Base-by-base conservation (phyloP, 345 rosid species). In the Boechera divaricarpa region DNA sequence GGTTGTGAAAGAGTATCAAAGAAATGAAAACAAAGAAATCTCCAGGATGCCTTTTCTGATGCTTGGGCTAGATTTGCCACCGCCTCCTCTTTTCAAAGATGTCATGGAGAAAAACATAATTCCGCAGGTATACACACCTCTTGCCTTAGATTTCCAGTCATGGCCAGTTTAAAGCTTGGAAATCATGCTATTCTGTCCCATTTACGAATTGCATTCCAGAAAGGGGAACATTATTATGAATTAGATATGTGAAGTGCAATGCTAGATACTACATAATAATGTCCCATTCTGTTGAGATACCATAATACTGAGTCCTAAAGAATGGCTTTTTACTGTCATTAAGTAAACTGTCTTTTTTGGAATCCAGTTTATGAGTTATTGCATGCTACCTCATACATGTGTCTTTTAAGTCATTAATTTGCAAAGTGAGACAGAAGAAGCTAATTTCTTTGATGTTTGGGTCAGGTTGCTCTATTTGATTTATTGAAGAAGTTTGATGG, bases 81-180 rank as follows among this genome's bases (percentile, higher is more conserved):
- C 98, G 18, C 97, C 97, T 4, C 99, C 98, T 42, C 91, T 95
- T 69, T 95, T 95, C 84, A 85, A 90, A 85, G 99, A 95, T 67
- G 96, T 93, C 75, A 91, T 95, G 99, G 99, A 95, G 85, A 95
- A 95, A 82, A 95, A 93, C 80, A 95, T 95, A 5, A 95, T 95
- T 71, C 99, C 98, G 4, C 99, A 95, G 96, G 99, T 91, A 84
- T 6, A 16, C 18, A 16, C 18, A 69, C 70, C 11, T 63, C 36
- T 70, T 70, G 24, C 54, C 57, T 53, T 53, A 8, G 39, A 69
- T 16, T 24, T 69, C 26, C 36, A 33, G 13, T 29, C 58, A 4
- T 35, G 71, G 42, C 67, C 44, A 38, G 54, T 28, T 6, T 24
- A 18, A 57, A 63, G 16, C 76, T 48, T 77, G 21, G 29, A 31